Evolutionary conservation across 2,329 filamentous ascomycete species (phyloP), one percentile per base, ranked within the genome.

Genomic region (Stagonosporopsis vannaccii): DNA sequence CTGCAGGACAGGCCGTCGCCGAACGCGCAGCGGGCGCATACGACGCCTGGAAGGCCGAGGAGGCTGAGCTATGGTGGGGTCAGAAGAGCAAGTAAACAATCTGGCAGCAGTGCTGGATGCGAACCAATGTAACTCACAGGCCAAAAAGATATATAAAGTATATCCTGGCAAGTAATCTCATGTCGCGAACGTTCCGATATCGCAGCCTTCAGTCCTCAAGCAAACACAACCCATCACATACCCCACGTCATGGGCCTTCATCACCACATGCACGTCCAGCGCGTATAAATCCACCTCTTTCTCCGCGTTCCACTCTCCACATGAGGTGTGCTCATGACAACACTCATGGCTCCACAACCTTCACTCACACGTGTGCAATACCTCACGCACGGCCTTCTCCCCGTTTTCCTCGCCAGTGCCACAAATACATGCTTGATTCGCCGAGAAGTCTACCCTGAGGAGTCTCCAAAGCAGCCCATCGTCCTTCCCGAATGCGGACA

Each of bases 1-100:
- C 85, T 52, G 86, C 86, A 13, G 74, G 79, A 30, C 71, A 78
- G 60, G 86, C 87, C 1, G 80, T 81, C 46, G 66, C 78, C 46
- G 78, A 83, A 58, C 79, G 86, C 11, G 77, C 77, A 1, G 73
- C 76, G 0, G 87, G 87, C 0, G 77, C 79, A 6, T 89, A 84
- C 59, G 85, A 89, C 62, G 74, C 75, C 6, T 85, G 81, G 73
- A 83, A 86, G 68, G 80, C 81, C 41, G 70, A 75, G 41, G 80
- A 85, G 56, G 81, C 81, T 13, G 83, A 87, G 67, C 69, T 78
- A 51, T 84, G 82, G 61, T 87, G 84, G 83, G 85, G 84, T 0
- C 81, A 85, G 68, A 84, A 84, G 59, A 78, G 63, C 25, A 60
- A 56, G 79, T 67, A 78, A 73, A 17, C 5, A 30, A 2, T 17